Percentiles rank a stretch among this genome's conserved stretches.
Conservation (phyloP, 2,329 filamentous ascomycete genomes). For the Didymellaceae sp. region DNA sequence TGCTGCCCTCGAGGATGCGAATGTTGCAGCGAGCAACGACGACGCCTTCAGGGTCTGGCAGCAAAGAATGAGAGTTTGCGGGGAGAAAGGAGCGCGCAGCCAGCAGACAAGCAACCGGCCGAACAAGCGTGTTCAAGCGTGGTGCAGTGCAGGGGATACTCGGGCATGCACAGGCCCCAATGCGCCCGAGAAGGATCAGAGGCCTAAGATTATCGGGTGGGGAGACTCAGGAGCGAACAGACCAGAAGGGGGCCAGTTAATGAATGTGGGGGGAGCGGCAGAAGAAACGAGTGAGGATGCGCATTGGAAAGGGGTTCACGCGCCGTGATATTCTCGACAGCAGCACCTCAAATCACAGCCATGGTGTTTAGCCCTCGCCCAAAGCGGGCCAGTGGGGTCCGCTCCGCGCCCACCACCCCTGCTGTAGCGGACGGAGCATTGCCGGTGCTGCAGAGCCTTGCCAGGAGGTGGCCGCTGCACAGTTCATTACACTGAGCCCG, state of each 20-base stretch:
- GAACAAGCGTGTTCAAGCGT: slow-evolving; percentile 7
- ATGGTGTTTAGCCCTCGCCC: slow-evolving; percentile 5
- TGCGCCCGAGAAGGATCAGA: slow-evolving; percentile 13
- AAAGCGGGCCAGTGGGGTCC: slow-evolving; percentile 10
- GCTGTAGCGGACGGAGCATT: neutral
- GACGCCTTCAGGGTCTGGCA: slow-evolving; percentile 4
- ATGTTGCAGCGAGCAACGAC: neutral
- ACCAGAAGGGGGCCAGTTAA: slow-evolving; percentile 4
- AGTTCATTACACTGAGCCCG: neutral
- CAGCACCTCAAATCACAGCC: slow-evolving; percentile 5
- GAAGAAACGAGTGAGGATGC: slow-evolving; percentile 1
- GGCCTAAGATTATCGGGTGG: slow-evolving; percentile 3
- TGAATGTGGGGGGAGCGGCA: slow-evolving; percentile 13
- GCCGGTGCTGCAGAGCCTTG: slow-evolving; percentile 1
- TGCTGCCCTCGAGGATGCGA: neutral
- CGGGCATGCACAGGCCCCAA: slow-evolving; percentile 11
- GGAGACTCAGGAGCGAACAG: slow-evolving; percentile 9
- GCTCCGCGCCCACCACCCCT: slow-evolving; percentile 10
- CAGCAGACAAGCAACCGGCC: slow-evolving; percentile 2
- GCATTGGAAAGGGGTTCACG: slow-evolving; percentile 12
- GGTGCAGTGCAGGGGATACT: slow-evolving; percentile 5
- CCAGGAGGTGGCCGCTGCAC: slow-evolving; percentile 4
- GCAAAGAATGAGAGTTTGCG: slow-evolving; percentile 10
- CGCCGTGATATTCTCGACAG: slow-evolving; percentile 1
- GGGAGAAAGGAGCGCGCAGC: slow-evolving; percentile 12